Base-by-base conservation (phyloP, 1,284 basidiomycete species). In the Ceratobasidium sp. region DNA sequence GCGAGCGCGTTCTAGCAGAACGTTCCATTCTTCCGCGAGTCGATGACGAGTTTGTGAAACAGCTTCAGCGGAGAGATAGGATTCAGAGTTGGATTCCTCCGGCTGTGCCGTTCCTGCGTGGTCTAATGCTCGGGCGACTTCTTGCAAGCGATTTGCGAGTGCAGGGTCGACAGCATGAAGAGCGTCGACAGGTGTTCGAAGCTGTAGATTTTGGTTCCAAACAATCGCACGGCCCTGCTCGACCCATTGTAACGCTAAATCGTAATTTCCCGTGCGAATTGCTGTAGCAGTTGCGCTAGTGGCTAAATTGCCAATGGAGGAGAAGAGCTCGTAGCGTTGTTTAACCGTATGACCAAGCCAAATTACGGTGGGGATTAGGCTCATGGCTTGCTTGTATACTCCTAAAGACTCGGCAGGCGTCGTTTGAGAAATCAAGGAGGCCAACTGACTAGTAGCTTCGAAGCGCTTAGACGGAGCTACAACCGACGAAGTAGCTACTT, bases 181-280 rank as follows among this genome's bases (percentile, higher is more conserved):
- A 8, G 14, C 27, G 44, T 64, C 62, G 27, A 64, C 22, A 14
- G 62, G 62, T 1, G 62, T 47, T 7, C 62, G 62, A 44, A 64
- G 62, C 19, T 47, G 6, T 3, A 64, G 22, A 15, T 6, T 64
- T 24, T 64, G 62, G 17, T 17, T 48, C 62, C 62, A 64, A 29
- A 64, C 44, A 8, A 64, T 22, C n/a, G 9, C 44, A 17, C 62
- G n/a, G 24, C 33, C 62, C 22, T 64, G 62, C 45, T 64, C 62
- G 1, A 47, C 36, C 62, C 62, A 64, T 17, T 64, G 41, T 22
- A 64, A 44, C 14, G 62, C 36, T 7, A 47, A 3, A 19, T 24
- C 62, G 29, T 24, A 48, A 3, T 11, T 6, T 9, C 22, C 8
- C 6, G 14, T 8, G 36, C 11, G 29, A 29, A 64, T 47, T 14